A percentile compares a stretch with the other conserved stretches of the same genome.
Conservation (phyloP, 164 flowering plant genomes). For the Annona squamosa region DNA sequence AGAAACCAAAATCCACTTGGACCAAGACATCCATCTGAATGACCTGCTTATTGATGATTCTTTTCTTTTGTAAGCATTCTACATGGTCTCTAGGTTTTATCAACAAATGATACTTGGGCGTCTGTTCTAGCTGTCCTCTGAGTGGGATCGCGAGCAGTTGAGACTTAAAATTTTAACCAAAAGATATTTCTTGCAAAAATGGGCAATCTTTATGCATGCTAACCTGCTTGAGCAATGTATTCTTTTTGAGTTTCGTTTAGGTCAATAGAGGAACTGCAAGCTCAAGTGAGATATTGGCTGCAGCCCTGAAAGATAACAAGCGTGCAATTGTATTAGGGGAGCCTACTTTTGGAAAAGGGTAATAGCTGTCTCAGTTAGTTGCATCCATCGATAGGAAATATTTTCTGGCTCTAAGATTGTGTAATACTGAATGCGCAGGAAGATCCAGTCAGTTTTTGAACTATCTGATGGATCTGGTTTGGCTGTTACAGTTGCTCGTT, state of each 20-base stretch:
- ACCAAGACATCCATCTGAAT: not conserved
- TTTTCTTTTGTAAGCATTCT: no score
- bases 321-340: constrained; percentile 90
- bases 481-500: constrained; percentile 97
- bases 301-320: constrained; percentile 94
- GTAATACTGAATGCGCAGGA: constrained; percentile 15
- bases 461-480: constrained; percentile 97
- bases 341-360: constrained; percentile 98
- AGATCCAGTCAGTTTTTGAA: constrained; percentile 85
- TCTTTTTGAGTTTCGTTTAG: constrained; percentile 25
- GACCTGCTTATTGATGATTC: no score
- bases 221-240: not conserved
- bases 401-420: constrained; percentile 2
- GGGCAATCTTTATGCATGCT: not conserved
- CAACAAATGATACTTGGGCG: no score
- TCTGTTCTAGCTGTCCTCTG: no score
- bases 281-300: constrained; percentile 97
- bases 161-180: no score
- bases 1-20: not conserved
- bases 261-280: constrained; percentile 99
- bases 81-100: no score
- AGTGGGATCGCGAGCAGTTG: no score
- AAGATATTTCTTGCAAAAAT: not conserved
- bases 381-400: not conserved
- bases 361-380: constrained; percentile 5